Base-by-base conservation (phyloP, 768 basidiomycete species). In the Amanita molliuscula region DNA sequence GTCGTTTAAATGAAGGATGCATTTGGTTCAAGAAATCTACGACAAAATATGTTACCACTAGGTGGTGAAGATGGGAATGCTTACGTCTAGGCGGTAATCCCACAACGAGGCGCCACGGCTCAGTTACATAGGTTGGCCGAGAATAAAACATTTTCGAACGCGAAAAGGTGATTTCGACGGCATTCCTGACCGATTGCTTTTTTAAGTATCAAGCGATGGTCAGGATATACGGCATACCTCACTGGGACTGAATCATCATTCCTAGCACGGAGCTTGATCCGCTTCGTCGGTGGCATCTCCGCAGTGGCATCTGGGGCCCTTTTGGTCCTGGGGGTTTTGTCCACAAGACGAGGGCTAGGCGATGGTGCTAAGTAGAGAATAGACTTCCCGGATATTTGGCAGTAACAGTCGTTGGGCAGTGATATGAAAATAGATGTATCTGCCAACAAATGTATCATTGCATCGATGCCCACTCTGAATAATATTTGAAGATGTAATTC, bases 361-460 rank as follows among this genome's bases (percentile, higher is more conserved):
- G 58, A 53, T 47, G 61, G 57, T 25, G 40, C 40, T 21, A 62
- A 49, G 63, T 56, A 66, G 55, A 80, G 67, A 20, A 95, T 61
- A 0, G 87, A 82, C 31, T 71, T 70, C 3, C 94, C 94, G 0
- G 83, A 78, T 51, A 96, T 61, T 63, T 98, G 94, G 53, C 86
- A 86, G 33, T 84, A 75, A 59, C 90, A 94, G 16, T 78, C 81
- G 58, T 96, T 95, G 0, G 86, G 85, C 18, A 96, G 65, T 2
- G 84, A 69, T 13, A 85, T 59, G 61, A 92, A 97, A 15, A 94
- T 54, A 8, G 80, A 84, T 0, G 83, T 82, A 49, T 83, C 75
- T 2, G 81, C 72, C 15, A 98, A 75, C 8, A 98, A 69, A 61
- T 92, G 82, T 28, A 86, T 62, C 75, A 95, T 83, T 1, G 77